These are phyloP conservation scores for Hypoxylon sp. DNA, from an alignment of 2,329 filamentous ascomycete genomes.

Conservation along the genomic window DNA sequence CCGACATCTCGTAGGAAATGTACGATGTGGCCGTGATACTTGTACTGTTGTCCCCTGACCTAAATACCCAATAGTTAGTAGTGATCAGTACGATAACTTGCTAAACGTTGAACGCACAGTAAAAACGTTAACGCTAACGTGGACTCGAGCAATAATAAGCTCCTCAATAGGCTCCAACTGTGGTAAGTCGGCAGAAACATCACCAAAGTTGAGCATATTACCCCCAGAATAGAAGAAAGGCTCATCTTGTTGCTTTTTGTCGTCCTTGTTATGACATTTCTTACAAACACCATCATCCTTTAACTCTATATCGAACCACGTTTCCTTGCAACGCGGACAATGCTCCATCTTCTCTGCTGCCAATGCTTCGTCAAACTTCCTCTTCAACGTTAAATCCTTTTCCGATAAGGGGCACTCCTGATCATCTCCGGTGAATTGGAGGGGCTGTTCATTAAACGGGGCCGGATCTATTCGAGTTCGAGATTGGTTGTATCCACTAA, in stretches of 20 bases:
- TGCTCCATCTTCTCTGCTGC: neutral
- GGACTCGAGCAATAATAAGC: neutral
- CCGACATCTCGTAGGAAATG: slow-evolving; percentile 1
- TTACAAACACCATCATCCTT: too few relatives aligned
- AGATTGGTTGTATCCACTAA: too few relatives aligned
- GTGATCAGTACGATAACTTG: neutral
- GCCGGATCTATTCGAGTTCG: too few relatives aligned
- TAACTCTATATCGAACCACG: slow-evolving; percentile 4
- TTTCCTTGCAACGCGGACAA: neutral
- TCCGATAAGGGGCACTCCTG: neutral
- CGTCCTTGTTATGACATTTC: slow-evolving; percentile 4
- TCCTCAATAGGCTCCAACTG: neutral
- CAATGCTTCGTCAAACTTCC: neutral
- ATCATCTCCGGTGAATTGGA: too few relatives aligned
- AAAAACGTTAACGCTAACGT: neutral
- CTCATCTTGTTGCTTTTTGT: neutral
- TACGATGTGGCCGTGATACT: neutral
- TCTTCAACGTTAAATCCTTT: slow-evolving; percentile 4
- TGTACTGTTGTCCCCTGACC: slow-evolving; percentile 1
- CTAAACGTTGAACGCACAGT: neutral
- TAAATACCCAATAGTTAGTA: neutral
- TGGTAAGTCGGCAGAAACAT: neutral
- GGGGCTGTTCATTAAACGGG: too few relatives aligned
- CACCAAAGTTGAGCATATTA: slow-evolving; percentile 3
- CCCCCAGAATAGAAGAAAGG: neutral